phyloP scores from a whole-genome alignment of 1,139 yeast species.

The Yamadazyma sp. region DNA sequence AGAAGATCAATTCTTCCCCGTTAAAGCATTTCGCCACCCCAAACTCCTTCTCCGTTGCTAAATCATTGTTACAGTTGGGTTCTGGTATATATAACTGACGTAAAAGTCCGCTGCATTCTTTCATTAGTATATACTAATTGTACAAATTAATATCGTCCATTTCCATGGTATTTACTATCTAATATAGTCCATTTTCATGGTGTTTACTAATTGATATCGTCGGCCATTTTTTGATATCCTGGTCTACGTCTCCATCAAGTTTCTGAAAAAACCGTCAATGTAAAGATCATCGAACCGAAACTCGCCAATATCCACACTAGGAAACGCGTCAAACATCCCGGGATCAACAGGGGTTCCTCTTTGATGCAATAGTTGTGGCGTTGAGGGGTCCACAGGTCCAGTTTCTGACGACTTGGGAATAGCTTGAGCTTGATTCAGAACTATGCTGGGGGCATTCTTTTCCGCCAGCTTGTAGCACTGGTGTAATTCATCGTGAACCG shows the following conservation, averaged over 20 bases:
- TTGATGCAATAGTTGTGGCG: background rate
- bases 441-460: background rate
- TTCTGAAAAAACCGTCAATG: slow-evolving; percentile 3
- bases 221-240: slow-evolving; percentile 1
- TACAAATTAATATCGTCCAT: no score
- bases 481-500: background rate
- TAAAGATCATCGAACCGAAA: slow-evolving; percentile 3
- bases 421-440: background rate
- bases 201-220: slow-evolving; percentile 2
- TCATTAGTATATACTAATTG: no score
- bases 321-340: background rate
- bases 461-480: background rate
- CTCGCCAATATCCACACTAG: background rate
- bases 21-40: slow-evolving; percentile 47
- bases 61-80: slow-evolving; percentile 48
- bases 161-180: no score
- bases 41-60: slow-evolving; percentile 49
- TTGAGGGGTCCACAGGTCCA: background rate
- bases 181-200: no score
- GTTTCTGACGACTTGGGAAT: background rate
- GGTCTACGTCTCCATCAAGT: background rate
- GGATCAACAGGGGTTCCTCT: background rate
- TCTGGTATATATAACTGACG: slow-evolving; percentile 16
- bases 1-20: slow-evolving; percentile 32
- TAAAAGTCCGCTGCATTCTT: background rate